Base-by-base conservation (phyloP, 2,329 filamentous ascomycete species). In the Aspergillus tubingensis region DNA sequence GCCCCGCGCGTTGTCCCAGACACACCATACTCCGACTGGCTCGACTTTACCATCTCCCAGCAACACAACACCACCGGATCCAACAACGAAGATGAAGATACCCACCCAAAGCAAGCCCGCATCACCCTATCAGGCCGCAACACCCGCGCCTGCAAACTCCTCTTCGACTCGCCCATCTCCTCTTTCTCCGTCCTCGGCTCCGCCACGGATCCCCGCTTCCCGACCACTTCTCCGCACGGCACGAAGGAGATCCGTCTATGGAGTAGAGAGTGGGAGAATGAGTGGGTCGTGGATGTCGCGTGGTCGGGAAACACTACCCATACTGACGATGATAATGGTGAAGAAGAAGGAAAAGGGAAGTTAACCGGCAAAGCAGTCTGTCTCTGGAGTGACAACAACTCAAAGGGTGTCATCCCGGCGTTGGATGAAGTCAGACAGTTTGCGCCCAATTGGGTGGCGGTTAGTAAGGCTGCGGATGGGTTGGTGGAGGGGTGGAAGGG, bases 341-440 rank as follows among this genome's bases (percentile, higher is more conserved):
- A 57, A 48, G 63, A 62, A 39, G 68, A 65, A n/a, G 69, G 61
- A 8, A 71, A 74, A 43, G 64, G 69, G 15, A 70, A 76, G 17
- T 69, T 92, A 36, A 83, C 82, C 64, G 91, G 92, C 1, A 83
- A 80, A 36, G 86, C 93, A 1, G 83, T 88, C 15, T 98, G 95
- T 76, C 80, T 91, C 32, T 98, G 93, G 92, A 92, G 89, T 69
- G 95, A 99, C 78, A 88, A 86, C 48, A 97, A 97, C 70, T 78
- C 80, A 38, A 76, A 78, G 2, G 88, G 86, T 3, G 82, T 83
- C 1, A 92, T 98, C 51, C 93, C 94, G 0, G 93, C 93, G 0
- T 84, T 94, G 54, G 90, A 95, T 67, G 93, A 98, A 77, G 82
- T 91, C 52, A 80, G 85, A 67, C 84, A 88, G 72, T 97, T 88